phyloP scores from a whole-genome alignment of 1,284 basidiomycete genomes.

The Thecaphora thlaspeos region DNA sequence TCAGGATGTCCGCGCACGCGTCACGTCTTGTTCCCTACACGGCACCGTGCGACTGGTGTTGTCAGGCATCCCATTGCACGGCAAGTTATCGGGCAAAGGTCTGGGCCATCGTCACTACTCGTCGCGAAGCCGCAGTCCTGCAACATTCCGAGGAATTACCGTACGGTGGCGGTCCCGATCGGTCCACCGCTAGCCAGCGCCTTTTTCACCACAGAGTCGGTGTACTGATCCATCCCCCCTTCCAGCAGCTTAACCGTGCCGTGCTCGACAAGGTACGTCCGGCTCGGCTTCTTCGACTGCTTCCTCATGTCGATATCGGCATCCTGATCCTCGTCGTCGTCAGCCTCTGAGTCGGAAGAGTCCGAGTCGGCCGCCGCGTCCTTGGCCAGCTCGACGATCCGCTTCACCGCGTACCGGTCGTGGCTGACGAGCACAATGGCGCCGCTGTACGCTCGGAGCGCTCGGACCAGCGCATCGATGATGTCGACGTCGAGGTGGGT shows the following conservation, averaged over 20 bases:
- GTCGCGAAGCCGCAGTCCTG: too few relatives aligned
- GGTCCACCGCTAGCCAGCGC: background rate
- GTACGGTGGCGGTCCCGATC: too few relatives aligned
- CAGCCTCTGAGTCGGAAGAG: conserved; percentile 39
- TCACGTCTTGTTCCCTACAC: too few relatives aligned
- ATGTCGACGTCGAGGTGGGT: conserved; percentile 70
- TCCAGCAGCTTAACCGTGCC: conserved; percentile 60
- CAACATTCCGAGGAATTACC: too few relatives aligned
- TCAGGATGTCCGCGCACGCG: too few relatives aligned
- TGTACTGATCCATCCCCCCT: conserved; percentile 61
- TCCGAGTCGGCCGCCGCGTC: conserved; percentile 46
- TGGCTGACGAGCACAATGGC: conserved; percentile 70
- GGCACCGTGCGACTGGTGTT: too few relatives aligned
- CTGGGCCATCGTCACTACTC: too few relatives aligned
- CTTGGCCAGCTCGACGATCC: conserved; percentile 26
- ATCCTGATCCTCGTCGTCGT: conserved; percentile 32
- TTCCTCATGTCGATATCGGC: conserved; percentile 46
- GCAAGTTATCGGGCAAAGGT: too few relatives aligned
- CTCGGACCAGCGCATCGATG: conserved; percentile 65
- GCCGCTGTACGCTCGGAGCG: conserved; percentile 65
- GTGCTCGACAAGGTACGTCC: conserved; percentile 61
- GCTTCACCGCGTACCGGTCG: conserved; percentile 62
- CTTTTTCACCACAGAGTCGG: conserved; percentile 53
- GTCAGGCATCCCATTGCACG: too few relatives aligned
- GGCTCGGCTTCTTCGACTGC: conserved; percentile 54